These are phyloP conservation scores for Candolleomyces efflorescens DNA, from an alignment of 768 basidiomycete genomes.

Conservation along the genomic window DNA sequence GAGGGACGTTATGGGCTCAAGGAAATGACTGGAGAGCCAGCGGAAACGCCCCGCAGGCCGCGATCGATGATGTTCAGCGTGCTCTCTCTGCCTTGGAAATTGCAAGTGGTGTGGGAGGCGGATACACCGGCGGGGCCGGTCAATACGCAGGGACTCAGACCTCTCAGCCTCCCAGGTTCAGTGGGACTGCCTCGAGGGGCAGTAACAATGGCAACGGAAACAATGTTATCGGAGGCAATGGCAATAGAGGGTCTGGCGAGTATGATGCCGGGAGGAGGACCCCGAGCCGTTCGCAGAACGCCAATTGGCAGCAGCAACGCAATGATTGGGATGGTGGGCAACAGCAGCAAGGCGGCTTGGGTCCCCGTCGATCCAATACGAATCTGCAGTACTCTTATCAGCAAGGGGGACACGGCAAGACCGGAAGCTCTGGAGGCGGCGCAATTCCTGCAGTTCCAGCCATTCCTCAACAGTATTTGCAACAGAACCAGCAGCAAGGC, in stretches of 20 bases:
- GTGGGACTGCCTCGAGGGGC: constrained; percentile 16
- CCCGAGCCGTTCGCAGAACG: constrained; percentile 21
- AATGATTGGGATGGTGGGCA: constrained; percentile 13
- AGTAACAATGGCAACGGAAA: constrained; percentile 28
- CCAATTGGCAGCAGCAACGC: constrained; percentile 32
- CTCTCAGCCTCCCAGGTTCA: constrained; percentile 68
- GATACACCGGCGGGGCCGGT: constrained; percentile 16
- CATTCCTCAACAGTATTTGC: constrained; percentile 71
- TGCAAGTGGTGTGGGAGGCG: constrained; percentile 25
- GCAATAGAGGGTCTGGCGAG: constrained; percentile 52
- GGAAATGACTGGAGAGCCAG: constrained; percentile 56
- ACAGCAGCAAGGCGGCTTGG: constrained; percentile 18
- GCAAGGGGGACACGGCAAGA: constrained; percentile 35
- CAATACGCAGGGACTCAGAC: constrained; percentile 44
- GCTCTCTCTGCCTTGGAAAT: constrained; percentile 71
- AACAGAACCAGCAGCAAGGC: constrained; percentile 38
- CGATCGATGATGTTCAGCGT: constrained; percentile 73
- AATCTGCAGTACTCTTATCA: constrained; percentile 65
- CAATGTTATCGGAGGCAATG: constrained; percentile 31
- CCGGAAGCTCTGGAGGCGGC: constrained; percentile 25
- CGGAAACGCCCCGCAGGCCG: constrained; percentile 27
- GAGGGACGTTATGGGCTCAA: constrained; percentile 64
- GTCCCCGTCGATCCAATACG: constrained; percentile 30
- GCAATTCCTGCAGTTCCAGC: constrained; percentile 63
- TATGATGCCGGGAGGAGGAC: constrained; percentile 67